Conservation (phyloP, 1,284 basidiomycete genomes). For the Cryptococcus sp. region DNA sequence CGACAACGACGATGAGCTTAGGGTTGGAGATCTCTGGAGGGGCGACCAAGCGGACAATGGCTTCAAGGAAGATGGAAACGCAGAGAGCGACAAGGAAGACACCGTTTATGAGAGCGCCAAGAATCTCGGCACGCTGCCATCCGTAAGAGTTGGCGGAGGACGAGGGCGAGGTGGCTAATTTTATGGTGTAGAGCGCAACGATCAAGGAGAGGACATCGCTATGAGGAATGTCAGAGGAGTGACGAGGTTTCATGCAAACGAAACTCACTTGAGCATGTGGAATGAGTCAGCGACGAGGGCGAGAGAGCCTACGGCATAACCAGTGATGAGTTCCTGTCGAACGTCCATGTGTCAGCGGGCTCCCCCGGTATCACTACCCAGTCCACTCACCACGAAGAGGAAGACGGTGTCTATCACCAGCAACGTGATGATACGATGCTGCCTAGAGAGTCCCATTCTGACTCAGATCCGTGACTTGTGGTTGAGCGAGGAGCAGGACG, state of each 20-base stretch:
- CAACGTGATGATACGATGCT: conserved; percentile 72
- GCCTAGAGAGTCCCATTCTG: conserved; percentile 63
- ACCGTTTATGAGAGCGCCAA: conserved; percentile 91
- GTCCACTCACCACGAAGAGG: conserved; percentile 75
- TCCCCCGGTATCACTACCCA: neutral
- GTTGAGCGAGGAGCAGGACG: neutral
- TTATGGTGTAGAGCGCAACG: conserved; percentile 96
- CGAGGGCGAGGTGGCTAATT: conserved; percentile 56
- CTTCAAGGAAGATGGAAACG: conserved; percentile 92
- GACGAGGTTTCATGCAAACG: neutral
- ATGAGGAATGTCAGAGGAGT: conserved; percentile 10
- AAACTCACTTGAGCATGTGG: conserved; percentile 89
- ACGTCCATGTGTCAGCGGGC: conserved; percentile 6
- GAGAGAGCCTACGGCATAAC: conserved; percentile 89
- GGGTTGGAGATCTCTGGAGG: conserved; percentile 86
- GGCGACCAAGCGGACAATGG: conserved; percentile 82
- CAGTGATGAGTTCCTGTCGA: conserved; percentile 53
- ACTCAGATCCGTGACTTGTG: neutral
- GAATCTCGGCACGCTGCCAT: conserved; percentile 98
- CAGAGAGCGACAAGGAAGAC: conserved; percentile 94
- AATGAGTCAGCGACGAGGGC: conserved; percentile 96
- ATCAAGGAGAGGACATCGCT: conserved; percentile 93
- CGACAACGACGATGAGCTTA: conserved; percentile 83
- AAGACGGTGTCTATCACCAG: conserved; percentile 82
- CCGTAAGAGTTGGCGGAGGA: conserved; percentile 47